These are phyloP conservation scores for Ogataea paradorogensis DNA, from an alignment of 805 yeast genomes.

Conservation along the genomic window DNA sequence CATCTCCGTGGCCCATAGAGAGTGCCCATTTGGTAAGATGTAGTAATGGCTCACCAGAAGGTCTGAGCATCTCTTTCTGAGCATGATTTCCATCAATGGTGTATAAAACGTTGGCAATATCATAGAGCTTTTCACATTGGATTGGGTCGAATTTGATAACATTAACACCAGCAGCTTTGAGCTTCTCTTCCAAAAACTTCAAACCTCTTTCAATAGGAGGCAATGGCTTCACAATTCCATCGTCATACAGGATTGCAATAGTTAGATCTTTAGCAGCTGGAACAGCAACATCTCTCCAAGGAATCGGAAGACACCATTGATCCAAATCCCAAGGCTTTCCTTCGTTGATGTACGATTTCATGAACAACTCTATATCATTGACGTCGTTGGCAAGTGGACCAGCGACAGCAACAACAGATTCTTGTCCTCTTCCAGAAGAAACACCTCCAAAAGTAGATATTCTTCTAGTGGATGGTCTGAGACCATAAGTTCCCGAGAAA, in stretches of 20 bases:
- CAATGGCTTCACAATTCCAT: conserved; percentile 62
- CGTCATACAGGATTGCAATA: conserved; percentile 61
- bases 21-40: conserved; percentile 63
- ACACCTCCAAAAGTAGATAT: conserved; percentile 47
- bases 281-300: conserved; percentile 47
- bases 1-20: conserved; percentile 57
- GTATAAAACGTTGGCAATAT: conserved; percentile 56
- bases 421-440: conserved; percentile 60
- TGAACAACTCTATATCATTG: conserved; percentile 66
- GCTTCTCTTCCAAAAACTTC: conserved; percentile 49
- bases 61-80: conserved; percentile 48
- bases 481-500: conserved; percentile 57
- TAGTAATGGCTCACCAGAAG: conserved; percentile 67
- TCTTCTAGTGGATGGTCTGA: conserved; percentile 60
- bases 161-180: conserved; percentile 56
- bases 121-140: conserved; percentile 53
- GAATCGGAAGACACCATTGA: conserved; percentile 44
- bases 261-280: conserved; percentile 45
- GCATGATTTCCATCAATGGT: conserved; percentile 65
- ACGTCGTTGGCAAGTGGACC: conserved; percentile 68
- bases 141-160: conserved; percentile 58
- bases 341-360: conserved; percentile 56
- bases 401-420: conserved; percentile 59
- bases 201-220: conserved; percentile 64
- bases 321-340: conserved; percentile 63